These are phyloP conservation scores for Cetraspora pellucida DNA, from an alignment of 192 early-diverging fungal genomes.

Conservation along the genomic window DNA sequence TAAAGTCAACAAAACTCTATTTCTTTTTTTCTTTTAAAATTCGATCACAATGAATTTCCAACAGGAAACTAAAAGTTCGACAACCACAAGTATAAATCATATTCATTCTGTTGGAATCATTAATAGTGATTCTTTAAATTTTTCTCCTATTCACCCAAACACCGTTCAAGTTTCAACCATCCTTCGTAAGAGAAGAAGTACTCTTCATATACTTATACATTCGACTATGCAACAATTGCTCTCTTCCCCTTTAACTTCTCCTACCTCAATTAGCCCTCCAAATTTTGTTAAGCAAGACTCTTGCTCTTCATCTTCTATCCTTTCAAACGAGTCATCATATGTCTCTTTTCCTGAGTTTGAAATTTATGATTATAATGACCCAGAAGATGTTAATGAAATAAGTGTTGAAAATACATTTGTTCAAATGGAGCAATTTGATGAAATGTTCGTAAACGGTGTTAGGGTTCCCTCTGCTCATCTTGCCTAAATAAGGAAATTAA, in stretches of 20 bases:
- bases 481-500: too few species aligned
- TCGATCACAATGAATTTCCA: too few species aligned
- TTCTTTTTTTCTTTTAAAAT: too few species aligned
- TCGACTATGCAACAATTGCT: slow-evolving; percentile 22
- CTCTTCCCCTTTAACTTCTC: slow-evolving; percentile 7
- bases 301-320: not conserved
- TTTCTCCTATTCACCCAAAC: not conserved
- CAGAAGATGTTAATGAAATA: not conserved
- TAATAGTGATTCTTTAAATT: not conserved
- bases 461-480: not conserved
- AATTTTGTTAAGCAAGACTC: not conserved
- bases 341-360: slow-evolving; percentile 24
- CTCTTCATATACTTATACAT: not conserved
- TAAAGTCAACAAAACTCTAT: too few species aligned
- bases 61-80: too few species aligned
- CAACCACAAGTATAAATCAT: not conserved
- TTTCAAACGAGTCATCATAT: not conserved
- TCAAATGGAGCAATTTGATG: slow-evolving; percentile 23
- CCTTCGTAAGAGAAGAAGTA: not conserved
- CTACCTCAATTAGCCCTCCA: not conserved
- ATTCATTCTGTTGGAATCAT: not conserved
- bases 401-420: slow-evolving; percentile 1
- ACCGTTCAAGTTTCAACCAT: not conserved
- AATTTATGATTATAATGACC: not conserved
- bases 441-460: slow-evolving; percentile 19